Percentiles rank a stretch among this genome's conserved stretches.
These are phyloP conservation scores for Globisporangium iwayamae DNA, from an alignment of 352 stramenopile genomes.

Conservation along the genomic window DNA sequence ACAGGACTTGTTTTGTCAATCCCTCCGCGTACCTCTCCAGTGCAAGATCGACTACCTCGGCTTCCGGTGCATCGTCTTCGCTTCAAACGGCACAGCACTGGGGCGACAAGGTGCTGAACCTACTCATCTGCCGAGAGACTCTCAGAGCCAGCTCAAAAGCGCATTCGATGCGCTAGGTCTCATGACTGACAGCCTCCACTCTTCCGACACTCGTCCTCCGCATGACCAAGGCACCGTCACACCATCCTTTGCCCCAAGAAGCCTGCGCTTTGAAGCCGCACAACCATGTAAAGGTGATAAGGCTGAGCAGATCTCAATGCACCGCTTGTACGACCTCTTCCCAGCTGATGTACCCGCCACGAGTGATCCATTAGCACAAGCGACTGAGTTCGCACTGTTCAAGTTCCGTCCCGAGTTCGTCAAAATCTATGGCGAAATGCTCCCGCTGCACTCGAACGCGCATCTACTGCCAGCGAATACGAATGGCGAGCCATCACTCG, in stretches of 20 bases:
- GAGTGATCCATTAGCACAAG: constrained; percentile 10
- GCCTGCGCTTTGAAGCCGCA: constrained; percentile 8
- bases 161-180: constrained; percentile 31
- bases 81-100: constrained; percentile 12
- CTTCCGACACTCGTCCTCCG: background rate
- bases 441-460: constrained; percentile 39
- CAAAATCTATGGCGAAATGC: constrained; percentile 23
- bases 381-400: constrained; percentile 17
- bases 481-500: no score
- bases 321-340: constrained; percentile 35
- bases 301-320: constrained; percentile 15
- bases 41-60: constrained; percentile 60
- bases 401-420: constrained; percentile 62
- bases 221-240: background rate
- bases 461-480: background rate
- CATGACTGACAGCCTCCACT: constrained; percentile 28
- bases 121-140: background rate
- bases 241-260: constrained; percentile 1
- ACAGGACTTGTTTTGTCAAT: background rate
- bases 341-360: constrained; percentile 23
- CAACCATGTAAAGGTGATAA: background rate
- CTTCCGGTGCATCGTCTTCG: constrained; percentile 47
- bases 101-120: background rate
- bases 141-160: constrained; percentile 17
- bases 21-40: constrained; percentile 43